These are phyloP conservation scores for Zizania latifolia DNA, from an alignment of 176 grass and related monocot genomes.

Conservation along the genomic window DNA sequence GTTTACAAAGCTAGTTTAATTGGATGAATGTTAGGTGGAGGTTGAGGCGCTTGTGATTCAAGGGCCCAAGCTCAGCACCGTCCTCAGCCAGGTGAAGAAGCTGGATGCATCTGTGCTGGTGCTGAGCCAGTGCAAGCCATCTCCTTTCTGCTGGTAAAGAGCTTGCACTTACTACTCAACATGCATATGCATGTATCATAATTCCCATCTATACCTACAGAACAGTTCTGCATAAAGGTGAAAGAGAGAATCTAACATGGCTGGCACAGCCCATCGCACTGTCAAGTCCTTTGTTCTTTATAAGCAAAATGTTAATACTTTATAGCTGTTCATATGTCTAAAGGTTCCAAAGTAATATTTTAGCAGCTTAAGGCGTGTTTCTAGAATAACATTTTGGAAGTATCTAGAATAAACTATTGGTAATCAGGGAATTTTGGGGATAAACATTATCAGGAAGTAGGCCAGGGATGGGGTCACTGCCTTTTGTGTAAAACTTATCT, in stretches of 20 bases:
- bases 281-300: neutral
- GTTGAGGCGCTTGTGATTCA: constrained; percentile 78
- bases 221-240: neutral
- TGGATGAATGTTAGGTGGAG: constrained; percentile 54
- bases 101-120: constrained; percentile 76
- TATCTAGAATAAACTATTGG: too few relatives aligned
- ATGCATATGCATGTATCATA: neutral
- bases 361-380: neutral
- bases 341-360: neutral
- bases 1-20: neutral
- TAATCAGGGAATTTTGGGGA: too few relatives aligned
- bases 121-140: constrained; percentile 62
- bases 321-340: neutral
- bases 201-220: neutral
- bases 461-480: neutral
- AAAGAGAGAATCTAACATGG: constrained; percentile 18
- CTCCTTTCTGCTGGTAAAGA: constrained; percentile 71
- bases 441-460: neutral
- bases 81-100: constrained; percentile 86
- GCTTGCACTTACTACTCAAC: neutral
- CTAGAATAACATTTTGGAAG: neutral
- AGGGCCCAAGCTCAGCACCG: constrained; percentile 56
- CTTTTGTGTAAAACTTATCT: neutral
- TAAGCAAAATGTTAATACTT: neutral
- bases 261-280: constrained; percentile 23